Base-by-base conservation (phyloP, 176 grass and related monocot species). In the Dendrocalamus sinicus region DNA sequence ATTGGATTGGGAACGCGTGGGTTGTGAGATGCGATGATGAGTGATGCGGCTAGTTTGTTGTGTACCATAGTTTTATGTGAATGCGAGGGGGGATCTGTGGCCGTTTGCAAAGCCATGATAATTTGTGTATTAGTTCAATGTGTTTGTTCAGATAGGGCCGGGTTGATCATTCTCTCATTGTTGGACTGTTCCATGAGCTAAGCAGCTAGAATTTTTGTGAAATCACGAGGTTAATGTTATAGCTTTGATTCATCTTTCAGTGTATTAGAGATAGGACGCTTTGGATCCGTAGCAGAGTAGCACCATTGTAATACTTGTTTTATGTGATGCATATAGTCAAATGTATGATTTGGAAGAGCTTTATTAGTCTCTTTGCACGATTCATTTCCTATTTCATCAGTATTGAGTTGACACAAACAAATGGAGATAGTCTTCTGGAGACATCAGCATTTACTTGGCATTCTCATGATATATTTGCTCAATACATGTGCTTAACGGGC, bases 201-300 rank as follows among this genome's bases (percentile, higher is more conserved):
- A 52, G 35, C 11, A 32, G 54, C 66, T 62, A 51, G 2, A 26
- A 24, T n/a, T 30, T 54, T 47, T 44, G 2, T 76, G 54, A 24
- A 41, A 23, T 13, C 58, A 47, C 6, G 12, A 12, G 6, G 23
- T 63, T 71, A 4, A 65, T 52, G 40, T 9, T 73, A 67, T 84
- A 52, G 46, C 79, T 15, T 73, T 79, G 13, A 65, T 73, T 85
- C 51, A 39, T 75, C 4, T 45, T 80, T 22, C 41, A 45, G 10
- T 69, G 57, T 45, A 55, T 75, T 68, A 67, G 47, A 22, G 15
- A 23, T 48, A 41, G 6, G 28, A 26, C 26, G 26, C 67, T 79
- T 89, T 65, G 37, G 53, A 28, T 79, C 37, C 19, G 45, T 76
- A 8, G 10, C 22, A 39, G 35, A 67, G 11, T 67, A 24, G 44